phyloP scores from a whole-genome alignment of 257 asterid genomes.

The Plantago ovata region DNA sequence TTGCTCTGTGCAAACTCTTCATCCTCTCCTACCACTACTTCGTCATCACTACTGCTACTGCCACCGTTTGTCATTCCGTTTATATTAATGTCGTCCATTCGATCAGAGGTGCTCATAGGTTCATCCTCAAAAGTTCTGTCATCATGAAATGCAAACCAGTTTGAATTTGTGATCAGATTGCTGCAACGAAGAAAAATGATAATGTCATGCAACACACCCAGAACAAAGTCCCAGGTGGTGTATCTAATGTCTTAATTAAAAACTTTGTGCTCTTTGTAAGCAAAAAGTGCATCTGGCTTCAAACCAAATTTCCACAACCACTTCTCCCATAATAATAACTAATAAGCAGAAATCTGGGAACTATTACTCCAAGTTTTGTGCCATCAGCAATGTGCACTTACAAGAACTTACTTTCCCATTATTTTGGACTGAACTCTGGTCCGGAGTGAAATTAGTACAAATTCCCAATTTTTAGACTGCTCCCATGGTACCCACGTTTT shows the following conservation, averaged over 20 bases:
- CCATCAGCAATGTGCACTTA: too few relatives aligned
- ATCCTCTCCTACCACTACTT: conserved; percentile 88
- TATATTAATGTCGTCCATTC: conserved; percentile 52
- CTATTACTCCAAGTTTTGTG: too few relatives aligned
- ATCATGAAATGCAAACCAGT: conserved; percentile 98
- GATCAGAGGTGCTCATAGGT: conserved; percentile 49
- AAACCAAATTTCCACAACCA: too few relatives aligned
- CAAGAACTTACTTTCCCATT: too few relatives aligned
- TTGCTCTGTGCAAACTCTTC: conserved; percentile 53
- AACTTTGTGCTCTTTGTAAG: background rate
- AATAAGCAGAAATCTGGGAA: too few relatives aligned
- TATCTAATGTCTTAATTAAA: conserved; percentile 17
- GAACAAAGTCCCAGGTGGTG: background rate
- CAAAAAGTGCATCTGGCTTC: too few relatives aligned
- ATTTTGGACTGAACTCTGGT: too few relatives aligned
- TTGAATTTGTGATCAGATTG: conserved; percentile 96
- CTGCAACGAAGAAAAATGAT: conserved; percentile 28
- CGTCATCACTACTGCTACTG: conserved; percentile 72
- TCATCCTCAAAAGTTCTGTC: conserved; percentile 47
- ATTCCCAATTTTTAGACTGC: too few relatives aligned
- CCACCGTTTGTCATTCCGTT: conserved; percentile 51
- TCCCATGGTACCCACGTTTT: too few relatives aligned
- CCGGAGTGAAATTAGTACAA: too few relatives aligned
- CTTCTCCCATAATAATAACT: too few relatives aligned
- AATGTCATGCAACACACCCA: conserved; percentile 13